Percentiles rank a stretch among this genome's conserved stretches.
These are phyloP conservation scores for Metrosideros polymorpha DNA, from an alignment of 441 rosid species.

Conservation along the genomic window DNA sequence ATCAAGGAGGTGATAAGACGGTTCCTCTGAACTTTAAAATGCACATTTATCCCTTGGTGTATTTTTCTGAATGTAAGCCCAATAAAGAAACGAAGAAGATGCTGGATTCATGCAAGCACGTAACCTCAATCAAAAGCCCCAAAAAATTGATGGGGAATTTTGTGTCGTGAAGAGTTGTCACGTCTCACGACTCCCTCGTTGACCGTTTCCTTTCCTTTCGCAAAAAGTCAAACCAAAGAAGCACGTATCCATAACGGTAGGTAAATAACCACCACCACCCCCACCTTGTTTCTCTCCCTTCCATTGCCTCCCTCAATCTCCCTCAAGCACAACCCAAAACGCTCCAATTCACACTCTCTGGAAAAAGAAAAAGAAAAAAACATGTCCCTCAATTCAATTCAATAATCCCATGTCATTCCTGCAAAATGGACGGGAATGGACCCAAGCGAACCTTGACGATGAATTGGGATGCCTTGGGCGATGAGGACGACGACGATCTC, in stretches of 20 bases:
- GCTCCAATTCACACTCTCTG: neutral
- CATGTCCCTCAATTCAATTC: neutral
- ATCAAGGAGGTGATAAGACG: neutral
- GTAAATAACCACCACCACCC: neutral
- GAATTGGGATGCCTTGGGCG: slow-evolving; percentile 64
- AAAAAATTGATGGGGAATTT: neutral
- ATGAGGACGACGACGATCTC: slow-evolving; percentile 51
- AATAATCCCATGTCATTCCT: neutral
- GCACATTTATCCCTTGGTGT: neutral
- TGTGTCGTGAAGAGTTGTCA: neutral
- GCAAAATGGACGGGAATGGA: slow-evolving; percentile 9
- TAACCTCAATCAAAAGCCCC: neutral
- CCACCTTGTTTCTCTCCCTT: neutral
- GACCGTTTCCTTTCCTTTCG: neutral
- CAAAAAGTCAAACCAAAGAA: neutral
- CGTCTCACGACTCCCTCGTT: neutral
- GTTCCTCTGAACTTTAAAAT: neutral
- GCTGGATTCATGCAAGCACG: neutral
- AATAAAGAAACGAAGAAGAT: neutral
- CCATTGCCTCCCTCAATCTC: neutral
- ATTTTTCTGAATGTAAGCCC: neutral
- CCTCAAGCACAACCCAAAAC: neutral
- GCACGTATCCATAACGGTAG: neutral
- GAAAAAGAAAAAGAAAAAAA: neutral
- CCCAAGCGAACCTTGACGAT: slow-evolving; percentile 51